A percentile compares a stretch with the other conserved stretches of the same genome.
Conservation (phyloP, 352 stramenopile species). For the Phytopythium aichiense region DNA sequence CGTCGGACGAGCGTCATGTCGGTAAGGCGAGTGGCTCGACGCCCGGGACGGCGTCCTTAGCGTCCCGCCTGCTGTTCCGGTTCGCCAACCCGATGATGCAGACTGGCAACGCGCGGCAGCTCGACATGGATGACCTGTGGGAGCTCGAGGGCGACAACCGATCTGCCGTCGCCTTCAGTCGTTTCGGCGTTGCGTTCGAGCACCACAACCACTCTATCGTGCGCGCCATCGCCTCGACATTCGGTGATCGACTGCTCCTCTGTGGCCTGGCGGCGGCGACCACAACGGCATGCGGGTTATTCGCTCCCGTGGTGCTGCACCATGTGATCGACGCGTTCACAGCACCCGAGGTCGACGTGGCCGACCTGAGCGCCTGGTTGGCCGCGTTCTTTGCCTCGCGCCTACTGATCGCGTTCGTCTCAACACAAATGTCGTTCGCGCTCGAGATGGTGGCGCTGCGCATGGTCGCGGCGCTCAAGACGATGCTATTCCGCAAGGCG, state of each 20-base stretch:
- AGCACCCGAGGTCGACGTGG: constrained; percentile 17
- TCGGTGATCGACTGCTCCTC: constrained; percentile 11
- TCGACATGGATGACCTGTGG: constrained; percentile 27
- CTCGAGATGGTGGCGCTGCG: constrained; percentile 24
- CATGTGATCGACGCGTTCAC: constrained; percentile 35
- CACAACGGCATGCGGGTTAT: constrained; percentile 15
- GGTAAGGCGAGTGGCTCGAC: too few relatives aligned
- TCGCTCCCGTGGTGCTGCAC: constrained; percentile 33
- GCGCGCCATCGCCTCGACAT: constrained; percentile 18
- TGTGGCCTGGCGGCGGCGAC: constrained; percentile 18
- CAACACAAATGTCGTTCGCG: constrained; percentile 19
- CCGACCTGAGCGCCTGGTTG: constrained; percentile 20
- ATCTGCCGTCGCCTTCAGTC: constrained; percentile 13
- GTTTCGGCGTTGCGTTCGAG: constrained; percentile 21
- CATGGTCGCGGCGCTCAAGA: constrained; percentile 18
- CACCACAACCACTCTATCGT: constrained; percentile 10
- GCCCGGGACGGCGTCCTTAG: constrained; percentile 7
- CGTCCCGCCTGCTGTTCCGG: constrained; percentile 25
- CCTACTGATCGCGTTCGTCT: constrained; percentile 28
- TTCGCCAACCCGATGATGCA: constrained; percentile 27
- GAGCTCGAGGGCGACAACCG: constrained; percentile 17
- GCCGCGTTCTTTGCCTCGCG: constrained; percentile 29
- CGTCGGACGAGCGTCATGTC: not conserved
- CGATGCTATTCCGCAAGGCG: constrained; percentile 38
- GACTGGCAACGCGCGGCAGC: constrained; percentile 19